Evolutionary conservation across 2,329 filamentous ascomycete genomes (phyloP).

Genomic region (Ascochyta pisi): DNA sequence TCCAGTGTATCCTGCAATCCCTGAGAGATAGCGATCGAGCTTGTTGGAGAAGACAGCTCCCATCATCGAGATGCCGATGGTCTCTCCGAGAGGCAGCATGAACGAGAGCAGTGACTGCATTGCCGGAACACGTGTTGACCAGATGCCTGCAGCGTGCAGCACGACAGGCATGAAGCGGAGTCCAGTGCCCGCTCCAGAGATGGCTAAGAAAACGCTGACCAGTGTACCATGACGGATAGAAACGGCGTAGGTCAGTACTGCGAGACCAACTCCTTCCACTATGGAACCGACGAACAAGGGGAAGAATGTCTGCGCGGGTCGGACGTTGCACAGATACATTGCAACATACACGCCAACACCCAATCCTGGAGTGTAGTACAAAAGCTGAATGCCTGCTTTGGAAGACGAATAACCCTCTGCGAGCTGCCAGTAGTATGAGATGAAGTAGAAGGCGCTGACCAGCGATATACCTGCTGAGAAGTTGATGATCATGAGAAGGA

Average conservation of each 20-base stretch:
- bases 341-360: slow-evolving; percentile 65
- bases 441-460: slow-evolving; percentile 70
- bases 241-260: slow-evolving; percentile 65
- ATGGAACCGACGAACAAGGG: slow-evolving; percentile 58
- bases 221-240: slow-evolving; percentile 56
- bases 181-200: slow-evolving; percentile 68
- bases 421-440: slow-evolving; percentile 71
- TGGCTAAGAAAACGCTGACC: slow-evolving; percentile 71
- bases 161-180: slow-evolving; percentile 70
- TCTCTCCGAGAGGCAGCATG: slow-evolving; percentile 68
- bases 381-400: slow-evolving; percentile 56
- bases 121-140: slow-evolving; percentile 63
- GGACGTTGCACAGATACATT: slow-evolving; percentile 66
- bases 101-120: slow-evolving; percentile 68
- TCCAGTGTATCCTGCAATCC: slow-evolving; percentile 35
- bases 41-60: slow-evolving; percentile 72
- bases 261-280: slow-evolving; percentile 65
- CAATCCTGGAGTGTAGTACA: slow-evolving; percentile 70
- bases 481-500: slow-evolving; percentile 68
- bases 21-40: slow-evolving; percentile 34
- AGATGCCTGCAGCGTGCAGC: slow-evolving; percentile 69
- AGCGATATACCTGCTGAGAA: slow-evolving; percentile 64
- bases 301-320: slow-evolving; percentile 67
- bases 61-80: slow-evolving; percentile 71
- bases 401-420: slow-evolving; percentile 62